A percentile compares a stretch with the other conserved stretches of the same genome.
phyloP scores from a whole-genome alignment of 805 yeast species.

The Barnettozyma sucrosica region DNA sequence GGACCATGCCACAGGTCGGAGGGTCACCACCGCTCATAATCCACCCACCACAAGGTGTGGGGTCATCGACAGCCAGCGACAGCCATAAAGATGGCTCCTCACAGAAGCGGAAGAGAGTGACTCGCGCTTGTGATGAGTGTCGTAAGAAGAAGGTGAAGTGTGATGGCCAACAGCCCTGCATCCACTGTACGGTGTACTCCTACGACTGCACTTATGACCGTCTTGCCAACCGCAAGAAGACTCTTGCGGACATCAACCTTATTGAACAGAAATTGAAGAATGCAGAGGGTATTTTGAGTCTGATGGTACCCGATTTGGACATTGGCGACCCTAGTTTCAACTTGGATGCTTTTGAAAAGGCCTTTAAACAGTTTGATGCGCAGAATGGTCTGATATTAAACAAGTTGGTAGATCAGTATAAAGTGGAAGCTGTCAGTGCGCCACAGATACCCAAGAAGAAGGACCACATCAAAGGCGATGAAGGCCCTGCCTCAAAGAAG shows the following conservation, averaged over 20 bases:
- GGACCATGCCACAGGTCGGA: slow-evolving; percentile 6
- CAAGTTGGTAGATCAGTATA: slow-evolving; percentile 11
- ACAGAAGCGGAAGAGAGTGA: slow-evolving; percentile 56
- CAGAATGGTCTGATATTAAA: slow-evolving; percentile 7
- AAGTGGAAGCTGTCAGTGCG: slow-evolving; percentile 4
- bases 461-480: neutral
- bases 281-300: slow-evolving; percentile 31
- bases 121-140: slow-evolving; percentile 73
- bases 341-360: slow-evolving; percentile 22
- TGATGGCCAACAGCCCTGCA: slow-evolving; percentile 74
- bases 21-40: slow-evolving; percentile 8
- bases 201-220: slow-evolving; percentile 82
- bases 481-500: slow-evolving; percentile 9
- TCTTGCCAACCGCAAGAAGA: slow-evolving; percentile 38
- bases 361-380: slow-evolving; percentile 4
- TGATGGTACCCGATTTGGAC: slow-evolving; percentile 36
- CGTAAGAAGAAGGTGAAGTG: slow-evolving; percentile 73
- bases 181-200: slow-evolving; percentile 74
- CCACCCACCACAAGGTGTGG: slow-evolving; percentile 1
- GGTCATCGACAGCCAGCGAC: neutral
- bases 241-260: slow-evolving; percentile 25
- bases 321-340: slow-evolving; percentile 28
- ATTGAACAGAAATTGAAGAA: slow-evolving; percentile 31
- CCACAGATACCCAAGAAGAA: slow-evolving; percentile 3
- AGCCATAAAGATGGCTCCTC: slow-evolving; percentile 6